phyloP scores from a whole-genome alignment of 805 yeast genomes.

The Wickerhamomyces ciferrii region DNA sequence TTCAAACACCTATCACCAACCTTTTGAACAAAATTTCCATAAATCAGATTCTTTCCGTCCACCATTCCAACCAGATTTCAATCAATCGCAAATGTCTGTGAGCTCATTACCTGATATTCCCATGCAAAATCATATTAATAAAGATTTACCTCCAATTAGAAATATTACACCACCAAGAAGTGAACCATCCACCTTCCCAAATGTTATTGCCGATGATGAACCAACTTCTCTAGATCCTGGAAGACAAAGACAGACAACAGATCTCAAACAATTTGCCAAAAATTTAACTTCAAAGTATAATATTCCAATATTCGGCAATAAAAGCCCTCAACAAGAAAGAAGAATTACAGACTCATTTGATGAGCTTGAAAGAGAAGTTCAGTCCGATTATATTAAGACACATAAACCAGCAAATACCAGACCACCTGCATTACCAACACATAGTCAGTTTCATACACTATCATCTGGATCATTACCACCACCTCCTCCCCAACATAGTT shows the following conservation, averaged over 20 bases:
- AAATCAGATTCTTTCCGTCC: slow-evolving; percentile 2
- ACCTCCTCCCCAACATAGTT: slow-evolving; percentile 10
- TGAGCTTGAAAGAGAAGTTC: slow-evolving; percentile 28
- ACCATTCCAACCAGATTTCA: not conserved
- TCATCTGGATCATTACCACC: slow-evolving; percentile 6
- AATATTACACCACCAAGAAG: not conserved
- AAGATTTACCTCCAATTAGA: slow-evolving; percentile 3
- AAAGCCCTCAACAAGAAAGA: not conserved
- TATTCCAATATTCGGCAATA: slow-evolving; percentile 7
- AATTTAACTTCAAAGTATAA: slow-evolving; percentile 10
- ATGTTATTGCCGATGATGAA: not conserved
- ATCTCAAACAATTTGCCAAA: slow-evolving; percentile 10
- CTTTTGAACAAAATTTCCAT: not conserved
- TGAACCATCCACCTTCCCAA: not conserved
- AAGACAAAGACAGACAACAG: slow-evolving; percentile 1
- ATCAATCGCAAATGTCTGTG: slow-evolving; percentile 7
- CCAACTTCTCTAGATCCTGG: slow-evolving; percentile 2
- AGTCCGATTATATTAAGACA: slow-evolving; percentile 22
- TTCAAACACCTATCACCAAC: not conserved
- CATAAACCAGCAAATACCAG: slow-evolving; percentile 5
- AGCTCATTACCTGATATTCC: slow-evolving; percentile 21
- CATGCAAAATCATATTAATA: slow-evolving; percentile 3
- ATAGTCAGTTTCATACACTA: slow-evolving; percentile 9
- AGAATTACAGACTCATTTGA: slow-evolving; percentile 21
- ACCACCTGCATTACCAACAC: slow-evolving; percentile 24